Conservation (phyloP, 495 filamentous ascomycete species). For the Neurospora pannonica region DNA sequence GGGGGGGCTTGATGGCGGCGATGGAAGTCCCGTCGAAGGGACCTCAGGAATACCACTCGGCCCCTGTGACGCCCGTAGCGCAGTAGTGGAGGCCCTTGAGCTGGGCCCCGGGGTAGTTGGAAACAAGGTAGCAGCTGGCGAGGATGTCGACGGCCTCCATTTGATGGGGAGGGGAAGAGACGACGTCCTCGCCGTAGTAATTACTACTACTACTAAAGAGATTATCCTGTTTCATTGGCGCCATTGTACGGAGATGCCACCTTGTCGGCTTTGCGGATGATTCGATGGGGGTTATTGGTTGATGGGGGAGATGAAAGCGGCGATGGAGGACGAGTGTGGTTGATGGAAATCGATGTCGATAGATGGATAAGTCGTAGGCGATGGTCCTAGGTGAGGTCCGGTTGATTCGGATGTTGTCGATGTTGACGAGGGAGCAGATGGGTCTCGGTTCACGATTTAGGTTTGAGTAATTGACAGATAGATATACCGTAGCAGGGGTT, state of each 20-base stretch:
- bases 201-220: conserved; percentile 58
- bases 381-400: background rate
- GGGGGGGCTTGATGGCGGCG: conserved; percentile 73
- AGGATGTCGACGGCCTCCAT: conserved; percentile 48
- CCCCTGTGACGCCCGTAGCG: conserved; percentile 67
- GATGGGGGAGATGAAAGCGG: background rate
- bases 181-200: conserved; percentile 53
- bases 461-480: background rate
- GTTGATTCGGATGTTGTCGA: background rate
- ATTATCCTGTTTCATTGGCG: conserved; percentile 54
- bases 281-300: background rate
- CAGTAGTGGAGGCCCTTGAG: conserved; percentile 84
- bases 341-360: background rate
- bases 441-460: background rate
- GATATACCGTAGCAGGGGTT: background rate
- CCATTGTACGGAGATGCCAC: conserved; percentile 40
- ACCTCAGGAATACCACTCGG: conserved; percentile 98
- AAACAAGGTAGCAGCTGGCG: conserved; percentile 76
- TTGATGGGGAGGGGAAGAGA: conserved; percentile 15
- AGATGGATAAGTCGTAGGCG: background rate
- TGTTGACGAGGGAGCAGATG: background rate
- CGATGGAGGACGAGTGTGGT: background rate
- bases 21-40: conserved; percentile 64
- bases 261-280: conserved; percentile 5
- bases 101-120: conserved; percentile 33